Conservation (phyloP, 2,329 filamentous ascomycete genomes). For the Metarhizium robertsii region DNA sequence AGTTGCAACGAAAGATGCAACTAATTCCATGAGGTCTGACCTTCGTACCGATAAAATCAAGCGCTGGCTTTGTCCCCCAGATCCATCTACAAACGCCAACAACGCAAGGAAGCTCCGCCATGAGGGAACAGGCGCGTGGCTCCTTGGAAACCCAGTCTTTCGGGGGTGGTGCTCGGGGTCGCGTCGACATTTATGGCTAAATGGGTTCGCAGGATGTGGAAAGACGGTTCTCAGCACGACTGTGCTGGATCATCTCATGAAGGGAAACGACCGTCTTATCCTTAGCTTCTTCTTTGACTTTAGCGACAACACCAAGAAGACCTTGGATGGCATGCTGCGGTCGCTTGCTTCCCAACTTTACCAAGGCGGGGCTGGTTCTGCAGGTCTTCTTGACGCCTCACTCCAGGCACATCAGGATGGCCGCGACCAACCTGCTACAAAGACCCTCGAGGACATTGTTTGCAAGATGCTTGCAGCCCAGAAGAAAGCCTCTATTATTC, state of each 20-base stretch:
- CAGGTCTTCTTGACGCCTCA: background rate
- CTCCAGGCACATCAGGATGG: background rate
- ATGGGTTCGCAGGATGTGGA: constrained; percentile 11
- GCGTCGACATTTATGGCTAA: constrained; percentile 12
- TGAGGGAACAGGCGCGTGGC: constrained; percentile 7
- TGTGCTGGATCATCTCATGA: constrained; percentile 8
- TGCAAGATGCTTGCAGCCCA: constrained; percentile 11
- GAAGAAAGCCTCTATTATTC: constrained; percentile 2
- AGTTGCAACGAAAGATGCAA: constrained; percentile 3
- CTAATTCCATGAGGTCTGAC: constrained; percentile 1
- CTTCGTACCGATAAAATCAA: constrained; percentile 2
- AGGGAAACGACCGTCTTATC: background rate
- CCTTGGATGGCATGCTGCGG: constrained; percentile 3
- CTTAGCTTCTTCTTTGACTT: constrained; percentile 15
- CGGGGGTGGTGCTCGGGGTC: constrained; percentile 8
- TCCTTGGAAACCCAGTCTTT: constrained; percentile 6
- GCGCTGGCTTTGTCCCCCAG: constrained; percentile 8
- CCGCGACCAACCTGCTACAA: background rate
- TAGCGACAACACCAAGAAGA: constrained; percentile 12
- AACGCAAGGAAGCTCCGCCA: constrained; percentile 7
- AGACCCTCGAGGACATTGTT: background rate
- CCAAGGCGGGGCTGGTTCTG: background rate
- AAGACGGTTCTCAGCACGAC: constrained; percentile 12
- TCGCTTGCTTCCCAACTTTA: constrained; percentile 15
- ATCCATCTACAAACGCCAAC: constrained; percentile 6